Conservation (phyloP, 2,329 filamentous ascomycete species). For the Trichoderma asperellum region DNA sequence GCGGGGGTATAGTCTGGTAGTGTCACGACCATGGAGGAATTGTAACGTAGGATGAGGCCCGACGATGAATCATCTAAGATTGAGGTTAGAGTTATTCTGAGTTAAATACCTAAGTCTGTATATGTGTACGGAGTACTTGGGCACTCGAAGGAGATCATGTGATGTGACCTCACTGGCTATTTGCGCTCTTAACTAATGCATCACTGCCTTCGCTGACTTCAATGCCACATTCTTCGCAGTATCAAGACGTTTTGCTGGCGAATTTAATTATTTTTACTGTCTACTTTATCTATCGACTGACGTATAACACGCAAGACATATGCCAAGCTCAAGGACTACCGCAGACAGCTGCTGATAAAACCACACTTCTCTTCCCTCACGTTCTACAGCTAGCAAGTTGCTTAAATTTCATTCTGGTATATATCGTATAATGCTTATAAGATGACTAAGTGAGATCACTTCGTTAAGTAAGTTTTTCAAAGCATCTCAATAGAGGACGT, state of each 20-base stretch:
- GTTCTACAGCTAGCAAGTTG: background rate
- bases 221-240: background rate
- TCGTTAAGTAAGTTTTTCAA: too few relatives aligned
- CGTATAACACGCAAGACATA: background rate
- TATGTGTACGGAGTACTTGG: background rate
- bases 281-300: background rate
- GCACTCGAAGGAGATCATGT: background rate
- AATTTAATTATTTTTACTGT: background rate
- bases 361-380: background rate
- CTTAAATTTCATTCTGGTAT: background rate
- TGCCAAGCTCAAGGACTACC: too few relatives aligned
- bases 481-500: too few relatives aligned
- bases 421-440: too few relatives aligned
- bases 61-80: background rate
- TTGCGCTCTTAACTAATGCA: background rate
- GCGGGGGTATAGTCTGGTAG: background rate
- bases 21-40: background rate
- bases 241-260: background rate
- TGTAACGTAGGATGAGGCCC: background rate
- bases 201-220: background rate
- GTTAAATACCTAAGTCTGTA: background rate
- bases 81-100: background rate
- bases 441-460: too few relatives aligned
- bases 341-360: background rate
- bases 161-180: background rate